phyloP scores from a whole-genome alignment of 1,284 basidiomycete species.

The Exobasidium rhododendri region DNA sequence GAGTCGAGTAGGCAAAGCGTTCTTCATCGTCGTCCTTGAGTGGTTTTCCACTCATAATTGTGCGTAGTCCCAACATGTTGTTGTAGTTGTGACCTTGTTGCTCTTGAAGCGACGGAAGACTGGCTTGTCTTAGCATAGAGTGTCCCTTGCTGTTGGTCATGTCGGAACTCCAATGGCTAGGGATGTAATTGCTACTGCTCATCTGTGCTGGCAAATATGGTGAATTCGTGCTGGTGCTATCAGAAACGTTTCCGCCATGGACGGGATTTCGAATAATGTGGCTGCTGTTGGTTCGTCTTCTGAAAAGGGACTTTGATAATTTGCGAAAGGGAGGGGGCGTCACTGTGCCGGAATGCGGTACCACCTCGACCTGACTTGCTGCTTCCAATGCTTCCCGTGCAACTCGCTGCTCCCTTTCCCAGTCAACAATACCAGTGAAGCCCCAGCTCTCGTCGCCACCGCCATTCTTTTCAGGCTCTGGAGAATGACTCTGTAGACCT shows the following conservation, averaged over 20 bases:
- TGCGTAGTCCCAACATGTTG: not conserved
- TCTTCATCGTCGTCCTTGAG: not conserved
- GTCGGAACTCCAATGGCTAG: not conserved
- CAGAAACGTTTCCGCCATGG: not conserved
- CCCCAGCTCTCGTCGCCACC: slow-evolving; percentile 1
- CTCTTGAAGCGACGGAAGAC: not conserved
- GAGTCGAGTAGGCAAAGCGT: not conserved
- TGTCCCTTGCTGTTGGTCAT: not conserved
- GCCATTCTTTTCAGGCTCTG: not conserved
- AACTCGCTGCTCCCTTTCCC: not conserved
- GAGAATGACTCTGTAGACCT: not conserved
- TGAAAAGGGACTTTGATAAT: not conserved
- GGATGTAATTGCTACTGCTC: not conserved
- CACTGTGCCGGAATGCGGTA: not conserved
- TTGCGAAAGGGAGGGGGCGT: not conserved
- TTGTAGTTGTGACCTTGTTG: not conserved
- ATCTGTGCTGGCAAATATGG: not conserved
- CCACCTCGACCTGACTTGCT: not conserved
- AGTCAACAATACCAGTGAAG: slow-evolving; percentile 3
- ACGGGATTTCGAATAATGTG: too few species aligned
- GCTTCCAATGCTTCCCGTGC: not conserved
- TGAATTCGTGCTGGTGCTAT: not conserved
- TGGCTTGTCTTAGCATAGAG: not conserved
- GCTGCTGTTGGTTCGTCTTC: not conserved
- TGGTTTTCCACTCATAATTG: slow-evolving; percentile 1